Evolutionary conservation across 192 early-diverging fungal genomes (phyloP), one percentile per base, ranked within the genome.

Genomic region (Pilaira anomala): DNA sequence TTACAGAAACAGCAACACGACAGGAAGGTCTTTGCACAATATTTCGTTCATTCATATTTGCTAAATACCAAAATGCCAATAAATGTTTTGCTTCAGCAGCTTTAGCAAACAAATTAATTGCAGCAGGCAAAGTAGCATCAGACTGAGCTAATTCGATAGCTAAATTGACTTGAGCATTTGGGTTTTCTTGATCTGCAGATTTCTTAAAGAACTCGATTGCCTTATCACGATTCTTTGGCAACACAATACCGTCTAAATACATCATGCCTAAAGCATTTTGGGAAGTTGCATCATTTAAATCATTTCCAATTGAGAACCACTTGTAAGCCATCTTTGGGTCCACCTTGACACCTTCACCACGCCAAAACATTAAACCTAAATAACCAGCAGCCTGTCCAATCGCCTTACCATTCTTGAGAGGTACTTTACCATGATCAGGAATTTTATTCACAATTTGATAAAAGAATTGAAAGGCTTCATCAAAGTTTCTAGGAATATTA

Each of bases 341-440:
- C 22, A 66, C 67, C 1, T 69, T 26, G 30, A 86, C 86, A 25
- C 93, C 93, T 66, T 98, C 95, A 25, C 95, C 97, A 29, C 97
- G 85, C 87, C 85, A 84, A 65, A 90, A 87, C 95, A 99, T 97
- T 25, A 78, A 66, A 0, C 95, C 97, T 19, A 93, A 61, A 70
- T 87, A 84, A 5, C 89, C 88, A 9, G 92, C 89, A 0, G 94
- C 89, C 59, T 88, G 67, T 6, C 87, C 87, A 13, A 87, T 88
- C 12, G 42, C 44, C 29, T 69, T 62, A 50, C 60, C 53, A 11
- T 28, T 45, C 13, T 62, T 63, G 8, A 46, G 30, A 18, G 60
- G 36, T 2, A 48, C 29, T 33, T 62, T 62, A 48, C 60, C 51
- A 18, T 49, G 13, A 22, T 21, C 13, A 11, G 67, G 51, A n/a